Conservation (phyloP, 331 rosid genomes). For the Ulmus americana region DNA sequence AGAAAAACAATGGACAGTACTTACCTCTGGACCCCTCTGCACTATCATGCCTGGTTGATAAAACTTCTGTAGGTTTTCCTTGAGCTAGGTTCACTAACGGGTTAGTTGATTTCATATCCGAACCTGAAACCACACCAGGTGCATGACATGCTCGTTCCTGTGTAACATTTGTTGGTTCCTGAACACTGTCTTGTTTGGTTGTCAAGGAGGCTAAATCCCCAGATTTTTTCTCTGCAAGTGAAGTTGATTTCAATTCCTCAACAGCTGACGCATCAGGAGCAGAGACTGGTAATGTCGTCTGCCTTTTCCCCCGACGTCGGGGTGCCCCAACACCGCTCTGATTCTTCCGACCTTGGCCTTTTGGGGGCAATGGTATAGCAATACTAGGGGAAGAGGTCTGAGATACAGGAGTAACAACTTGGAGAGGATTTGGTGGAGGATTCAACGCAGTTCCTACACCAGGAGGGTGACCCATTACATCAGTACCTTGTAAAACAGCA, state of each 20-base stretch:
- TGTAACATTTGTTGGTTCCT: conserved; percentile 26
- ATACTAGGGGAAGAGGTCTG: conserved; percentile 42
- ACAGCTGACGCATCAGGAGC: conserved; percentile 39
- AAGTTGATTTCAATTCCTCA: conserved; percentile 37
- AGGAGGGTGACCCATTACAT: conserved; percentile 33
- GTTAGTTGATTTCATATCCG: conserved; percentile 32
- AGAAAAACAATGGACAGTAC: conserved; percentile 9
- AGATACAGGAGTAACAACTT: conserved; percentile 41
- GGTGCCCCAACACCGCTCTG: conserved; percentile 55
- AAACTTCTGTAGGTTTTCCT: conserved; percentile 36
- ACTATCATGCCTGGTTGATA: conserved; percentile 35
- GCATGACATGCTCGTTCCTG: conserved; percentile 37
- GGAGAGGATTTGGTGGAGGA: conserved; percentile 36
- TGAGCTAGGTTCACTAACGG: conserved; percentile 27
- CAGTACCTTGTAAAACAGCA: conserved; percentile 28
- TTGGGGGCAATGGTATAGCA: conserved; percentile 38
- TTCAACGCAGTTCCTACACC: conserved; percentile 38
- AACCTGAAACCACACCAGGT: conserved; percentile 29
- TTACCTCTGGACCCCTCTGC: conserved; percentile 38
- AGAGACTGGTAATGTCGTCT: conserved; percentile 29
- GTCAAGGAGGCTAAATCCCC: conserved; percentile 26
- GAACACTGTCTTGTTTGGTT: conserved; percentile 33
- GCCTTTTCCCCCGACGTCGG: conserved; percentile 83
- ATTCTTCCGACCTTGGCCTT: conserved; percentile 49
- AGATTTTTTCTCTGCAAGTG: conserved; percentile 30